Evolutionary conservation across 1,284 basidiomycete species (phyloP), one percentile per base, ranked within the genome.

Genomic region (Fomes fomentarius): DNA sequence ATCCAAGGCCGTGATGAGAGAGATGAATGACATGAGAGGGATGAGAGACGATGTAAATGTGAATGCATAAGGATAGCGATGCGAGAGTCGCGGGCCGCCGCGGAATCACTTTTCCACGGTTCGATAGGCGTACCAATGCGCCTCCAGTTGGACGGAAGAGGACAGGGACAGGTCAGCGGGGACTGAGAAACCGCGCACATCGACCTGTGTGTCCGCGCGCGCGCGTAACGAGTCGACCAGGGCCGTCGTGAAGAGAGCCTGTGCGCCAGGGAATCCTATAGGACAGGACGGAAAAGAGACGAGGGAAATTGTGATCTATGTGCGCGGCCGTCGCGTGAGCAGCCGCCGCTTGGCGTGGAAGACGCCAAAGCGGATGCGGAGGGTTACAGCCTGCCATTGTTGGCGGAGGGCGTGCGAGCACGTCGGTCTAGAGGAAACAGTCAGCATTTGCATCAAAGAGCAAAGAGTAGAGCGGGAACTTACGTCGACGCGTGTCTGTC

Each of bases 371-470:
- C 81, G 74, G 37, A 85, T 60, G 57, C 80, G 70, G 24, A 86
- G 74, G 0, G 73, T 65, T 24, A 85, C 57, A 8, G 83, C 80
- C 58, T 83, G 81, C 84, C 84, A 86, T 50, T 84, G 80, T 21
- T 80, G 72, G 57, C 74, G 73, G 38, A 86, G 68, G 35, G 69
- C 70, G 64, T 84, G 73, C 11, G 72, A 69, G 68, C 84, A 86
- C 34, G 80, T 81, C n/a, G 85, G 84, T 57, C 71, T 78, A 52
- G 7, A 56, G 54, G 35, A 30, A 26, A n/a, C 15, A 31, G 43
- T 57, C 25, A 55, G 48, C 8, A 40, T 24, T 43, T n/a, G 40
- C 22, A 4, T 24, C 51, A 22, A 56, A 42, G 15, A n/a, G 42
- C 17, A 33, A 11, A n/a, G 21, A 39, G 14, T 41, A 35, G 24